phyloP scores from a whole-genome alignment of 306 rosid species.

The Oemleria cerasiformis region DNA sequence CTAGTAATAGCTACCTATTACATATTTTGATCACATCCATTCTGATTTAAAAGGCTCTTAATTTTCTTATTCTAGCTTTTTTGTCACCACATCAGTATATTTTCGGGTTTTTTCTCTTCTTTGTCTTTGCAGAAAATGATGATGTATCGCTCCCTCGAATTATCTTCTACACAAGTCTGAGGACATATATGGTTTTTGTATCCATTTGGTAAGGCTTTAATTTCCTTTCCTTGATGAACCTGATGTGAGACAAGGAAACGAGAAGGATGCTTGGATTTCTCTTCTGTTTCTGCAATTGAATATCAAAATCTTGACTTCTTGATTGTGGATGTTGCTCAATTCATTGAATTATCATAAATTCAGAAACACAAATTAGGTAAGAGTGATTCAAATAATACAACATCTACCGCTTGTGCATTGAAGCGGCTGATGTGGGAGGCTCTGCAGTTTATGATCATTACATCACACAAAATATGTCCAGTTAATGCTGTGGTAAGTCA shows the following conservation, averaged over 20 bases:
- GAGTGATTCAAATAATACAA: background rate
- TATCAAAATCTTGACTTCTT: background rate
- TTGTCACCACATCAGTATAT: background rate
- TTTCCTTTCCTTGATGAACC: conserved; percentile 1
- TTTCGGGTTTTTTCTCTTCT: background rate
- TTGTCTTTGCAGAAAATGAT: background rate
- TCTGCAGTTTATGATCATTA: background rate
- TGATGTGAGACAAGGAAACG: background rate
- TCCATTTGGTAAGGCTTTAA: background rate
- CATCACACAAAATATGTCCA: background rate
- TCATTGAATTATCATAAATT: background rate
- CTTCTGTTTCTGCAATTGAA: background rate
- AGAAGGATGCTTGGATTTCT: background rate
- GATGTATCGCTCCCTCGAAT: background rate
- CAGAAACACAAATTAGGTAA: background rate
- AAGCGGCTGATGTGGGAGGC: background rate
- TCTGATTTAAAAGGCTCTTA: conserved; percentile 4
- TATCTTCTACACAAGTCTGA: background rate
- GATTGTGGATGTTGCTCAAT: background rate
- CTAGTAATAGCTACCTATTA: background rate
- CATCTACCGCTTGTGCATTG: background rate
- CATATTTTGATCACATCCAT: background rate
- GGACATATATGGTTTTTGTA: background rate
- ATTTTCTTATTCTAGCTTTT: background rate
- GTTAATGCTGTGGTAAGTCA: conserved; percentile 3